Evolutionary conservation across 2,329 filamentous ascomycete species (phyloP).

Genomic region (Pseudogymnoascus sp.): DNA sequence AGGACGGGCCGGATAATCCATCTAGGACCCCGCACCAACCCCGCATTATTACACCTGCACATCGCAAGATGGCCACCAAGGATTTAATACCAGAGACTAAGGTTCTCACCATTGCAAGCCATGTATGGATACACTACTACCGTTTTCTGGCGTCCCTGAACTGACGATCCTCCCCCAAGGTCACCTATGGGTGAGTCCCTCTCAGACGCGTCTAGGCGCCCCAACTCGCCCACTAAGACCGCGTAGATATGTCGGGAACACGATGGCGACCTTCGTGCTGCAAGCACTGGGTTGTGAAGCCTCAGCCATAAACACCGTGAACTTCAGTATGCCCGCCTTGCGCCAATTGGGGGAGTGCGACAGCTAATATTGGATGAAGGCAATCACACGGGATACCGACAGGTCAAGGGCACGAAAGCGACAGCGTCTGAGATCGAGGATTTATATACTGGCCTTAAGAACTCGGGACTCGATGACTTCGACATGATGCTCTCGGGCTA

Average conservation of each 20-base stretch:
- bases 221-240: slow-evolving; percentile 4
- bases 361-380: slow-evolving; percentile 41
- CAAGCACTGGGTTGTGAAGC: slow-evolving; percentile 92
- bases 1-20: slow-evolving; percentile 3
- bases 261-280: slow-evolving; percentile 91
- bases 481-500: slow-evolving; percentile 94
- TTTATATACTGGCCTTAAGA: slow-evolving; percentile 74
- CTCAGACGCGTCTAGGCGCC: neutral
- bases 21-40: slow-evolving; percentile 1
- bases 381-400: slow-evolving; percentile 89
- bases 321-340: slow-evolving; percentile 66
- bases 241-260: slow-evolving; percentile 88
- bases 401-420: slow-evolving; percentile 76
- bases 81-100: slow-evolving; percentile 45
- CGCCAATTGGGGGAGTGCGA: neutral
- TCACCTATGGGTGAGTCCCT: slow-evolving; percentile 61
- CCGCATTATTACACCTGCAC: neutral
- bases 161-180: slow-evolving; percentile 38
- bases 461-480: slow-evolving; percentile 79
- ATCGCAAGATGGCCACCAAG: neutral
- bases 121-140: slow-evolving; percentile 55
- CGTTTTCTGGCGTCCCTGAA: slow-evolving; percentile 15
- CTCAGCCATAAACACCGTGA: slow-evolving; percentile 87
- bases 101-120: slow-evolving; percentile 84
- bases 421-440: slow-evolving; percentile 75